Evolutionary conservation across 352 stramenopile species (phyloP).

Genomic region (Globisporangium yorkense): DNA sequence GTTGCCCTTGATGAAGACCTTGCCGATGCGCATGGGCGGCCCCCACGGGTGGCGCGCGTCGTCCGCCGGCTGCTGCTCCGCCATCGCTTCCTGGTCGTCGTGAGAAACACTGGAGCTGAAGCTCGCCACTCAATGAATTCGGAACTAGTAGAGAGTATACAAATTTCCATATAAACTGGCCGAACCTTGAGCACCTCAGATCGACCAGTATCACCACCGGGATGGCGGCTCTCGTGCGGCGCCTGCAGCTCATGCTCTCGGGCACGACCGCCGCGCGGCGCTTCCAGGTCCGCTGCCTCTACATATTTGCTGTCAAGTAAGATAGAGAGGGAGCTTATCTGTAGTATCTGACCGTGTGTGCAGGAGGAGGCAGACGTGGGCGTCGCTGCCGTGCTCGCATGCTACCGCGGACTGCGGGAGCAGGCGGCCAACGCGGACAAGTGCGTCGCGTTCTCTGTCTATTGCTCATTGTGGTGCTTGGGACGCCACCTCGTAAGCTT

Average conservation of each 20-base stretch:
- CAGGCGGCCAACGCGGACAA: slow-evolving; percentile 37
- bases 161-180: not conserved
- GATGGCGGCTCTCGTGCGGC: slow-evolving; percentile 67
- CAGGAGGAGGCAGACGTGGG: slow-evolving; percentile 82
- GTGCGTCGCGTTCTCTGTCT: slow-evolving; percentile 13
- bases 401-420: slow-evolving; percentile 61
- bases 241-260: slow-evolving; percentile 71
- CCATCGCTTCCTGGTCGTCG: slow-evolving; percentile 1
- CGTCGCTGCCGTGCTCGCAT: slow-evolving; percentile 71
- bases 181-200: not conserved
- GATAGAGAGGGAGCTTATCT: not conserved
- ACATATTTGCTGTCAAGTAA: not conserved
- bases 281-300: slow-evolving; percentile 37
- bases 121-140: not conserved
- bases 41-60: slow-evolving; percentile 61
- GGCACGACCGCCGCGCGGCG: slow-evolving; percentile 73
- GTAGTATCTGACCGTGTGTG: not conserved
- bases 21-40: slow-evolving; percentile 74
- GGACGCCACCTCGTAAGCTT: not conserved
- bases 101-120: not conserved
- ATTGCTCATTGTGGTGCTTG: too few relatives aligned
- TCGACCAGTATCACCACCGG: not conserved
- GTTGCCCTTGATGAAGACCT: slow-evolving; percentile 86
- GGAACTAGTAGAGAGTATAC: not conserved
- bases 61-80: slow-evolving; percentile 8